Percentiles rank a stretch among this genome's conserved stretches.
These are phyloP conservation scores for Vitis hybrid DNA, from an alignment of 177 flowering plant species.

Conservation along the genomic window DNA sequence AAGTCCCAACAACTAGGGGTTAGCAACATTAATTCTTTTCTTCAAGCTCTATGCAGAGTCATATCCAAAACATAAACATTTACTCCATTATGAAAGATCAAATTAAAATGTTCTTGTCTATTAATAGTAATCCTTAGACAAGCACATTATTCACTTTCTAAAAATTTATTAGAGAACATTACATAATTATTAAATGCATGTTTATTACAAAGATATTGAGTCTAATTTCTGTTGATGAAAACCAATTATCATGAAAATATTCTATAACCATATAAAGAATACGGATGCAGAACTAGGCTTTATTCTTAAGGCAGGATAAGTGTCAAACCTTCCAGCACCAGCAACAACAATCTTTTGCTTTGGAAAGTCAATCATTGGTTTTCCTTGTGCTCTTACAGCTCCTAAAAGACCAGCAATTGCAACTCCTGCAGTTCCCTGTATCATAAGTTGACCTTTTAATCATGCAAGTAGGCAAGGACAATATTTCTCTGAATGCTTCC, in stretches of 20 bases:
- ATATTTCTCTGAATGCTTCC: background rate
- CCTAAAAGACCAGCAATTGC: slow-evolving; percentile 98
- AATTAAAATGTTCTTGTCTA: background rate
- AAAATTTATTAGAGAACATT: background rate
- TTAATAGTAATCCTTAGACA: background rate
- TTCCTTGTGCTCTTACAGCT: slow-evolving; percentile 98
- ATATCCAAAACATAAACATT: background rate
- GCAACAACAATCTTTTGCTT: slow-evolving; percentile 97
- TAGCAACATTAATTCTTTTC: background rate
- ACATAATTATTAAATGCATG: background rate
- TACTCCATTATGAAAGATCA: background rate
- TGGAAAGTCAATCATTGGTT: slow-evolving; percentile 95
- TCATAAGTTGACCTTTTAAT: background rate
- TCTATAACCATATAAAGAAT: background rate
- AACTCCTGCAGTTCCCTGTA: slow-evolving; percentile 99
- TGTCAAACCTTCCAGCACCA: slow-evolving; percentile 94
- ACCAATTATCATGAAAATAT: background rate
- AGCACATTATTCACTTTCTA: background rate
- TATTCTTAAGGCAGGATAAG: slow-evolving; percentile 4
- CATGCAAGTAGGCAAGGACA: background rate
- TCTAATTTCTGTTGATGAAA: background rate
- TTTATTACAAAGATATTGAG: background rate
- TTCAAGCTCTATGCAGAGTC: no score
- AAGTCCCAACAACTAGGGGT: no score
- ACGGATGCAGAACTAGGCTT: background rate